Evolutionary conservation across 352 stramenopile species (phyloP), one percentile per base, ranked within the genome.

Genomic region (Aphanomyces stellatus): DNA sequence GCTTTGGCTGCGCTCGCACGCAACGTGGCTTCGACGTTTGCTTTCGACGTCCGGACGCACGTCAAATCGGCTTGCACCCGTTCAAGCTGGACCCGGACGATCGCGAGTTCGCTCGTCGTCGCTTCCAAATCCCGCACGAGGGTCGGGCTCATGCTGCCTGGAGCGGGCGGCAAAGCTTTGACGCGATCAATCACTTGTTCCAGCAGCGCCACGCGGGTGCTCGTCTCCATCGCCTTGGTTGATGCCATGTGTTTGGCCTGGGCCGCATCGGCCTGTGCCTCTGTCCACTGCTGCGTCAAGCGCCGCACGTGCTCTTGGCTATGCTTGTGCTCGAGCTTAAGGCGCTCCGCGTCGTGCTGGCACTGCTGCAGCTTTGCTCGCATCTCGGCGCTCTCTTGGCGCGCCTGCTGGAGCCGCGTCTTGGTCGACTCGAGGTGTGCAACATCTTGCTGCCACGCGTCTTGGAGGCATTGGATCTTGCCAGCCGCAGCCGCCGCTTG

Each of bases 291-390:
- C 33, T 34, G 24, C 19, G 35, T 43, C 2, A 64, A 24, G 8
- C 35, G n/a, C 24, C 22, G 33, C 19, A 53, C 8, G 3, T 11
- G 11, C 11, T 64, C 55, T 25, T 33, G 4, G 22, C 7, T 10
- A 22, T 64, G 55, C 55, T 31, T 49, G 3, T 49, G 19, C 13
- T 64, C 55, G 17, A 64, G n/a, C 13, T 31, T 46, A 2, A 15
- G 34, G 19, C 68, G 65, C 28, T 72, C 64, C 7, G 68, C 71
- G 11, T 79, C 75, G 11, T 76, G 74, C 31, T 92, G 80, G 69
- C 88, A 76, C 61, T 88, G 78, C 28, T 79, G 78, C 30, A 92
- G 51, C 64, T 79, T 82, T 31, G 63, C 51, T 85, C 82, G 1
- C 75, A 80, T 33, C 72, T 69, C 11, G 83, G 62, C 17, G 73